These are phyloP conservation scores for Phylloporus arenicola DNA, from an alignment of 768 basidiomycete species.

Conservation along the genomic window DNA sequence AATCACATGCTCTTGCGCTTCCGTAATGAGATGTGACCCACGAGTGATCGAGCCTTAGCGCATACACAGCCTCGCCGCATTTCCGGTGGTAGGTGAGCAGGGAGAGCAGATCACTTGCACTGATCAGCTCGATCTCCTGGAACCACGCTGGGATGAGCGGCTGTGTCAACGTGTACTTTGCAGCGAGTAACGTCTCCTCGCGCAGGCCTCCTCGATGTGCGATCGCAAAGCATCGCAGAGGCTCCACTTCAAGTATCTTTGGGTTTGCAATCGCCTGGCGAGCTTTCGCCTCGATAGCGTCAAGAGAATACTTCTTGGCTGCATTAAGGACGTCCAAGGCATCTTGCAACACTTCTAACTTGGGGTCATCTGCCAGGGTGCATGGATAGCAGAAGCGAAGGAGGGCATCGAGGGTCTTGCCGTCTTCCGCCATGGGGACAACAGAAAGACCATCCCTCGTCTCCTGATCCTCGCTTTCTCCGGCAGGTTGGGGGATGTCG, in stretches of 20 bases:
- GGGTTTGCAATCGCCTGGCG: slow-evolving; percentile 18
- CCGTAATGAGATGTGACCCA: slow-evolving; percentile 2
- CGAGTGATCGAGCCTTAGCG: not conserved
- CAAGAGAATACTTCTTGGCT: slow-evolving; percentile 18
- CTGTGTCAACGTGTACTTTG: slow-evolving; percentile 23
- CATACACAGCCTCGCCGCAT: slow-evolving; percentile 12
- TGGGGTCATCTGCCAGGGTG: slow-evolving; percentile 17
- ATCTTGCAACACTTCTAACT: slow-evolving; percentile 8
- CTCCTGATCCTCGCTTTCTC: slow-evolving; percentile 6
- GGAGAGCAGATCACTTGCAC: slow-evolving; percentile 22
- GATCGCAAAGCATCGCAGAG: slow-evolving; percentile 30
- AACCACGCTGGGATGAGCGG: slow-evolving; percentile 21
- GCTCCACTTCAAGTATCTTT: slow-evolving; percentile 15
- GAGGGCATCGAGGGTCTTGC: slow-evolving; percentile 17
- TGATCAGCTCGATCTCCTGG: slow-evolving; percentile 27
- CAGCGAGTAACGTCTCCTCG: slow-evolving; percentile 26
- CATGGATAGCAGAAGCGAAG: slow-evolving; percentile 18
- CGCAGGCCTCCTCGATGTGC: slow-evolving; percentile 20
- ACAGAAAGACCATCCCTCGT: slow-evolving; percentile 17
- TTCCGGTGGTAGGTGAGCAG: slow-evolving; percentile 19
- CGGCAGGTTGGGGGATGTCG: slow-evolving; percentile 22
- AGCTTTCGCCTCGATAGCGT: slow-evolving; percentile 17
- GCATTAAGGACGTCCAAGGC: slow-evolving; percentile 10
- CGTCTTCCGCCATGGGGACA: slow-evolving; percentile 15
- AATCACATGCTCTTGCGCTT: not conserved